Conservation (phyloP, 2,329 filamentous ascomycete species). For the Lachnellula willkommii region DNA sequence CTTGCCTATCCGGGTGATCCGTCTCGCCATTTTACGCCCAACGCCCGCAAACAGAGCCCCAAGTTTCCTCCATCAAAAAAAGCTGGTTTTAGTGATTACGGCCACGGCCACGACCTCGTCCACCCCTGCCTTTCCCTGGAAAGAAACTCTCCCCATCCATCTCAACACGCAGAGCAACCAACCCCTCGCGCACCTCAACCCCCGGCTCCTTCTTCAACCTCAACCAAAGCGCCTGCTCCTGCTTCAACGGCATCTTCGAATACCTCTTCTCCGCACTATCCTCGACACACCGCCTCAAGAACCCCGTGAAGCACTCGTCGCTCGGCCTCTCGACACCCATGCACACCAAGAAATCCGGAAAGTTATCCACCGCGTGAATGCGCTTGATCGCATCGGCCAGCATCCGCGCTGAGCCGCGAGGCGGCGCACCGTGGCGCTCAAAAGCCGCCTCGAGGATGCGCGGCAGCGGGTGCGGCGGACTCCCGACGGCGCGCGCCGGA, state of each 20-base stretch:
- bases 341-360: slow-evolving; percentile 37
- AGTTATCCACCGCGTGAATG: slow-evolving; percentile 39
- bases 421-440: slow-evolving; percentile 41
- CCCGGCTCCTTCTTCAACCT: slow-evolving; percentile 18
- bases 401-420: slow-evolving; percentile 34
- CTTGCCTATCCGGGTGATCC: too few species aligned
- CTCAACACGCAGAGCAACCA: neutral
- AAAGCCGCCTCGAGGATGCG: slow-evolving; percentile 43
- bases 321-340: slow-evolving; percentile 37
- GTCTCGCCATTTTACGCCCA: neutral
- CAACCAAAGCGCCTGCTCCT: slow-evolving; percentile 21
- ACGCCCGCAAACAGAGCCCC: neutral
- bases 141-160: slow-evolving; percentile 1
- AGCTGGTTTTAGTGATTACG: neutral
- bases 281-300: slow-evolving; percentile 34
- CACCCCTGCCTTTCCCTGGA: slow-evolving; percentile 1
- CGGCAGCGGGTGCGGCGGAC: slow-evolving; percentile 31
- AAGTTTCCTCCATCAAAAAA: neutral
- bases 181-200: slow-evolving; percentile 9
- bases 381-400: slow-evolving; percentile 41
- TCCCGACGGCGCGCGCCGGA: slow-evolving; percentile 41
- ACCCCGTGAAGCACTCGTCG: slow-evolving; percentile 27
- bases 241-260: slow-evolving; percentile 22
- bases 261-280: slow-evolving; percentile 35
- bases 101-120: neutral